These are phyloP conservation scores for Phytophthora rubi DNA, from an alignment of 352 stramenopile genomes.

Conservation along the genomic window DNA sequence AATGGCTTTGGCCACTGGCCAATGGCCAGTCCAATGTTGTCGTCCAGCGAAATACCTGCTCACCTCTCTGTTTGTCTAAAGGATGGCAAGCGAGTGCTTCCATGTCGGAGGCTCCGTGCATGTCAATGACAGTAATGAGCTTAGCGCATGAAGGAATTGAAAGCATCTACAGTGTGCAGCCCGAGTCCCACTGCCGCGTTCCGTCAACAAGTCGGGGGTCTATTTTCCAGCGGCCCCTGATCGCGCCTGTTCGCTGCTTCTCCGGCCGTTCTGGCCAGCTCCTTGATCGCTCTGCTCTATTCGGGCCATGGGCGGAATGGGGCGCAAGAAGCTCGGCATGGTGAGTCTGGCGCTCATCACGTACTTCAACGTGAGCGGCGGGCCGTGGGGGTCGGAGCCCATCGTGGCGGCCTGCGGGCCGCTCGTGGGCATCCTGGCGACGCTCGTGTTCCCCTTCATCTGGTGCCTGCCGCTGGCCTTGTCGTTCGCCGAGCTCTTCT, in stretches of 20 bases:
- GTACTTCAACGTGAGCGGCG: constrained; percentile 92
- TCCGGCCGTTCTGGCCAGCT: background rate
- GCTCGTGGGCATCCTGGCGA: constrained; percentile 63
- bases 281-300: background rate
- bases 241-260: background rate
- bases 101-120: too few relatives aligned
- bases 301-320: constrained; percentile 27
- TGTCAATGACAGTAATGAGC: too few relatives aligned
- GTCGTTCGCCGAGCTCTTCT: constrained; percentile 78
- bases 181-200: too few relatives aligned
- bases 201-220: background rate
- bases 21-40: too few relatives aligned
- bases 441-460: constrained; percentile 72
- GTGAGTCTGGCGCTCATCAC: constrained; percentile 82
- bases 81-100: too few relatives aligned
- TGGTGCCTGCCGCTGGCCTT: constrained; percentile 75
- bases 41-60: too few relatives aligned
- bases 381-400: constrained; percentile 95
- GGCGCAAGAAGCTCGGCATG: constrained; percentile 66
- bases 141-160: too few relatives aligned
- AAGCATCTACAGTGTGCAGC: too few relatives aligned
- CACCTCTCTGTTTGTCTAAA: too few relatives aligned
- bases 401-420: constrained; percentile 90
- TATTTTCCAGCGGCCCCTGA: background rate
- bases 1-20: too few relatives aligned